Percentiles rank a stretch among this genome's conserved stretches.
Evolutionary conservation across 768 basidiomycete genomes (phyloP).

Genomic region (Mycena kentingensis): DNA sequence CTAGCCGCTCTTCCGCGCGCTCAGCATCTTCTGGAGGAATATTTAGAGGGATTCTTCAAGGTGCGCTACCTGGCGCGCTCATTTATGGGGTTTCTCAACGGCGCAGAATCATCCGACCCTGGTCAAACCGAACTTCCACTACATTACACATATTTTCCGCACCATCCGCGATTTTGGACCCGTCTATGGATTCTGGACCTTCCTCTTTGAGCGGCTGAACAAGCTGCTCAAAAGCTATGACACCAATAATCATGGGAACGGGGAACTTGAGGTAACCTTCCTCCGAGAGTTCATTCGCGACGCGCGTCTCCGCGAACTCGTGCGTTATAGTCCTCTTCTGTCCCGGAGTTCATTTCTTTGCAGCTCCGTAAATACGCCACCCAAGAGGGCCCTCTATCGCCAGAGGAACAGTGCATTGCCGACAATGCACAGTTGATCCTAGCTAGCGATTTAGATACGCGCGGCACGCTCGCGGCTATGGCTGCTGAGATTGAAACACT

Average conservation of each 20-base stretch:
- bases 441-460: neutral
- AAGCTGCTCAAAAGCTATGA: conserved; percentile 31
- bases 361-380: neutral
- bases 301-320: conserved; percentile 11
- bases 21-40: conserved; percentile 12
- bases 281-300: conserved; percentile 26
- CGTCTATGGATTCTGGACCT: conserved; percentile 35
- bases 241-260: conserved; percentile 28
- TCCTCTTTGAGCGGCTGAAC: conserved; percentile 34
- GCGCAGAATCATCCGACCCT: conserved; percentile 1
- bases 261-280: conserved; percentile 32
- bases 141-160: too few species aligned
- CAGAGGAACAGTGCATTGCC: conserved; percentile 1
- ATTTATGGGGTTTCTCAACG: neutral
- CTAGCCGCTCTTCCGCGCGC: conserved; percentile 4
- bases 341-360: neutral
- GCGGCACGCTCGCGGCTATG: conserved; percentile 1
- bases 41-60: conserved; percentile 3
- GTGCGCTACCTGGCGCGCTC: conserved; percentile 12
- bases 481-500: too few species aligned
- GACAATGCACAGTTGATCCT: conserved; percentile 2
- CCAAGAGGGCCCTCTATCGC: neutral
- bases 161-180: conserved; percentile 32
- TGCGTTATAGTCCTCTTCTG: conserved; percentile 6
- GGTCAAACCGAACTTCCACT: conserved; percentile 20